phyloP scores from a whole-genome alignment of 768 basidiomycete species.

The Pilatotrama ljubarskyi region DNA sequence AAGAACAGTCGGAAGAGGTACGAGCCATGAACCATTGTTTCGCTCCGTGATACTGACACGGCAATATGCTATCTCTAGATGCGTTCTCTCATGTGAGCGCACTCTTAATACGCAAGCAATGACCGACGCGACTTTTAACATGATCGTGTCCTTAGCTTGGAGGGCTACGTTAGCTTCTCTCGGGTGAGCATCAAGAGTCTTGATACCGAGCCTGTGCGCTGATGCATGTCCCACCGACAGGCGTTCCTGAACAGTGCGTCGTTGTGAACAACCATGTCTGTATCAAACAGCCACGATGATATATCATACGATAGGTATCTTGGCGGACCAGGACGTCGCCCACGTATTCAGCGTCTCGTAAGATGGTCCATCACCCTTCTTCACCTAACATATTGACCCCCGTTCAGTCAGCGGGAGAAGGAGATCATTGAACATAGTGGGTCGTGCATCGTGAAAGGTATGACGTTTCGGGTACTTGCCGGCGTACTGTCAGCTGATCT shows the following conservation, averaged over 20 bases:
- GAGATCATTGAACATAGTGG: conserved; percentile 58
- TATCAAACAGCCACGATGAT: too few relatives aligned
- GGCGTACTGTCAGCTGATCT: too few relatives aligned
- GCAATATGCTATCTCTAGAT: neutral
- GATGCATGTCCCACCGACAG: conserved; percentile 32
- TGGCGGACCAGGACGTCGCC: conserved; percentile 46
- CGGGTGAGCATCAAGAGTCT: conserved; percentile 43
- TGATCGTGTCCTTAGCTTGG: neutral
- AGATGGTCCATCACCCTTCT: conserved; percentile 1
- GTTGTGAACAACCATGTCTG: neutral
- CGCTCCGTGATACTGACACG: neutral
- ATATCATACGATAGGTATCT: conserved; percentile 40
- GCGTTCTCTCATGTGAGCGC: neutral
- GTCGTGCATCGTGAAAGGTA: conserved; percentile 56
- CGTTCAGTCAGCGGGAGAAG: conserved; percentile 44
- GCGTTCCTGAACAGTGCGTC: conserved; percentile 40
- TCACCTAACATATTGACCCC: neutral
- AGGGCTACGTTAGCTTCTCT: conserved; percentile 35
- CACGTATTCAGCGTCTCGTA: conserved; percentile 33
- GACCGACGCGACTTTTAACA: neutral
- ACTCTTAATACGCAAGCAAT: neutral
- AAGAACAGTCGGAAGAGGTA: neutral
- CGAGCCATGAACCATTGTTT: neutral
- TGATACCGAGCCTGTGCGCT: conserved; percentile 3
- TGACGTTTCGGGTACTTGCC: neutral